Evolutionary conservation across 208 protist genomes (phyloP).

Genomic region (Trypanosoma grayi): DNA sequence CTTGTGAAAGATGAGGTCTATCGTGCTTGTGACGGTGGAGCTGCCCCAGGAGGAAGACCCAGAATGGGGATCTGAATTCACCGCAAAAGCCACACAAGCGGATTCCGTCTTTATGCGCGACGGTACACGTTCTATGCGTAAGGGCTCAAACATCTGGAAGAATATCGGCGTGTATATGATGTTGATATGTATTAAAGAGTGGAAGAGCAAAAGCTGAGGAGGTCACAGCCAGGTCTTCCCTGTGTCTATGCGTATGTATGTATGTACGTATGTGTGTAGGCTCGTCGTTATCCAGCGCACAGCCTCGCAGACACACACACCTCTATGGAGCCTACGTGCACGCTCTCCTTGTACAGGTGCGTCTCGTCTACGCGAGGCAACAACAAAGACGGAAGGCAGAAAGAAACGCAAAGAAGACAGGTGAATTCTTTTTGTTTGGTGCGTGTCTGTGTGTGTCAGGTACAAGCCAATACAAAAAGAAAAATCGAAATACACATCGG

Average conservation of each 20-base stretch:
- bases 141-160: conserved; percentile 22
- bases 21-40: conserved; percentile 11
- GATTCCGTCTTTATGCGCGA: conserved; percentile 15
- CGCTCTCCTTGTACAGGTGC: too few relatives aligned
- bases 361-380: not conserved
- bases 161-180: not conserved
- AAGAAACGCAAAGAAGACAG: conserved; percentile 10
- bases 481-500: not conserved
- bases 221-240: too few relatives aligned
- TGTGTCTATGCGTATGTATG: not conserved
- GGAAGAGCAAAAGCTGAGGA: too few relatives aligned
- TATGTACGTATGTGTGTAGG: not conserved
- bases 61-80: conserved; percentile 9
- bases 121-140: conserved; percentile 22
- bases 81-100: conserved; percentile 14
- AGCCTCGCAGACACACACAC: too few relatives aligned
- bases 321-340: too few relatives aligned
- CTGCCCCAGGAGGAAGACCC: conserved; percentile 1
- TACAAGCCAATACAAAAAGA: not conserved
- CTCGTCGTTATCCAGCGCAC: too few relatives aligned
- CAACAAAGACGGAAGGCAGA: conserved; percentile 11
- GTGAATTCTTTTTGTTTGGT: conserved; percentile 5
- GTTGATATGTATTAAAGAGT: not conserved
- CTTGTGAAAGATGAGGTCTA: conserved; percentile 23
- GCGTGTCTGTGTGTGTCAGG: not conserved